Percentiles rank a stretch among this genome's conserved stretches.
These are phyloP conservation scores for Leccinum aurantiacum DNA, from an alignment of 768 basidiomycete genomes.

Conservation along the genomic window DNA sequence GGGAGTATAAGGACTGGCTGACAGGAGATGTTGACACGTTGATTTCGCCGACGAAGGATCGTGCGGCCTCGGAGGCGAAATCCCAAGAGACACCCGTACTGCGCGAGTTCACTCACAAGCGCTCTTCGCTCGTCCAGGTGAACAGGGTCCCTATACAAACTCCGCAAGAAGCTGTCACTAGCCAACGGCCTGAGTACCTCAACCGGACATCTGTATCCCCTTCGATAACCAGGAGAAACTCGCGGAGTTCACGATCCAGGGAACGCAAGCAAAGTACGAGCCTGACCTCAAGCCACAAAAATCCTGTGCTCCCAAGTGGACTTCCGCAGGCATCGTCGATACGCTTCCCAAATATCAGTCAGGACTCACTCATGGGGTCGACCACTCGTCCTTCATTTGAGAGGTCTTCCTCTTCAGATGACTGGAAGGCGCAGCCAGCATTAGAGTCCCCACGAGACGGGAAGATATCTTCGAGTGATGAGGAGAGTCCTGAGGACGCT, in stretches of 20 bases:
- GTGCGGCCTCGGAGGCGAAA: slow-evolving; percentile 13
- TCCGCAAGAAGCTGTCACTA: slow-evolving; percentile 36
- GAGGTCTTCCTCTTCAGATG: slow-evolving; percentile 40
- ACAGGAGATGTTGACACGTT: slow-evolving; percentile 62
- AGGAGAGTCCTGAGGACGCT: slow-evolving; percentile 53
- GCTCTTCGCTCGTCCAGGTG: slow-evolving; percentile 64
- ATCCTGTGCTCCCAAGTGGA: slow-evolving; percentile 4
- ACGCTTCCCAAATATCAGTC: slow-evolving; percentile 11
- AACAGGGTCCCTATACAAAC: slow-evolving; percentile 31
- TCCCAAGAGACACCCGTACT: slow-evolving; percentile 46
- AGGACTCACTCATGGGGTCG: slow-evolving; percentile 8
- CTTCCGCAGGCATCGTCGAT: slow-evolving; percentile 3
- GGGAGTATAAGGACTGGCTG: slow-evolving; percentile 63
- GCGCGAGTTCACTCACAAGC: slow-evolving; percentile 71
- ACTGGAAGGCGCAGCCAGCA: slow-evolving; percentile 46
- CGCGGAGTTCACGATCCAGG: slow-evolving; percentile 36
- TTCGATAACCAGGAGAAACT: slow-evolving; percentile 21
- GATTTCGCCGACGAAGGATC: slow-evolving; percentile 19
- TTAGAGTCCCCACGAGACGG: slow-evolving; percentile 25
- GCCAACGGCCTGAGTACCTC: slow-evolving; percentile 15
- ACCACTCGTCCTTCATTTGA: slow-evolving; percentile 12
- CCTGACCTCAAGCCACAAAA: slow-evolving; percentile 12
- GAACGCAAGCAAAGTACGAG: slow-evolving; percentile 29
- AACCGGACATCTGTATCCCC: slow-evolving; percentile 13
- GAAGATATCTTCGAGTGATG: slow-evolving; percentile 54